These are phyloP conservation scores for Flaveria ramosissima DNA, from an alignment of 129 eudicot genomes.

Conservation along the genomic window DNA sequence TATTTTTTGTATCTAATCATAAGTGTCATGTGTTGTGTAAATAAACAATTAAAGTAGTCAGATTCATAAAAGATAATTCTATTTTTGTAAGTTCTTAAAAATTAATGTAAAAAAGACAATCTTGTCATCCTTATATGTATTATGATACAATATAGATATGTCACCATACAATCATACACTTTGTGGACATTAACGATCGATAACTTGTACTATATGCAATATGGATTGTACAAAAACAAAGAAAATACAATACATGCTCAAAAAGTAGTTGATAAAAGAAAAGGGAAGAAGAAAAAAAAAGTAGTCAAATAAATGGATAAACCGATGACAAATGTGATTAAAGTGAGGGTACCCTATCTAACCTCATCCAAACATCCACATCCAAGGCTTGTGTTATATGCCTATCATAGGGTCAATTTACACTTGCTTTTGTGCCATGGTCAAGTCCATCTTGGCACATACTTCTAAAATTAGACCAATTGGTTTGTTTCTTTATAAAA, in stretches of 20 bases:
- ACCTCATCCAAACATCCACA: conserved; percentile 36
- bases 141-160: too few species aligned
- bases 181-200: not conserved
- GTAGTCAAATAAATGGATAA: conserved; percentile 35
- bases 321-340: conserved; percentile 26
- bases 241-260: not conserved
- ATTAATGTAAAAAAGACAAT: too few species aligned
- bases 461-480: conserved; percentile 28
- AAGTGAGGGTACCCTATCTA: conserved; percentile 37
- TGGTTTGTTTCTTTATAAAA: too few species aligned
- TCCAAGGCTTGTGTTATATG: conserved; percentile 26
- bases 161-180: not conserved
- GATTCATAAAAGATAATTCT: too few species aligned
- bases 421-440: conserved; percentile 41
- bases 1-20: too few species aligned
- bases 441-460: conserved; percentile 29
- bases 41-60: too few species aligned
- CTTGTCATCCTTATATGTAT: too few species aligned
- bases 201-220: conserved; percentile 7
- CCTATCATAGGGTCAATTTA: conserved; percentile 34
- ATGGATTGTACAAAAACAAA: not conserved
- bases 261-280: conserved; percentile 32
- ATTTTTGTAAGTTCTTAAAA: too few species aligned
- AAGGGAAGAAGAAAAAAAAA: conserved; percentile 19
- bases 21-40: too few species aligned